phyloP scores from a whole-genome alignment of 31 red algal species.

The Odonthalia washingtoniensis region DNA sequence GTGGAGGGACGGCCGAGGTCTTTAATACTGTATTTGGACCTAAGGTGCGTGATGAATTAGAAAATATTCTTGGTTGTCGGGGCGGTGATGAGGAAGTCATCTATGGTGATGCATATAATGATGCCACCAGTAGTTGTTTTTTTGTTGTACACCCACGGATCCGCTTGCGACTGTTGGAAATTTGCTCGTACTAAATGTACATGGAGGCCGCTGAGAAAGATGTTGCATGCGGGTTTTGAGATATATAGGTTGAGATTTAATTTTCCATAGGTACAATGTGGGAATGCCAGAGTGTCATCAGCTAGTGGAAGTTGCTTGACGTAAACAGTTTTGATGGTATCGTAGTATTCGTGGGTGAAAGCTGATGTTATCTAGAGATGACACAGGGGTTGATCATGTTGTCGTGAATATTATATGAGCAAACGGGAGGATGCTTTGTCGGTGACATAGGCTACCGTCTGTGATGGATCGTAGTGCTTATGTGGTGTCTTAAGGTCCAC shows the following conservation, averaged over 20 bases:
- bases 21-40: no score
- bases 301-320: constrained; percentile 15
- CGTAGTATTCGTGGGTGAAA: no score
- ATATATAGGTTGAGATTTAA: constrained; percentile 8
- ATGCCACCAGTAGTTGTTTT: no score
- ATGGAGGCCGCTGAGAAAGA: no score
- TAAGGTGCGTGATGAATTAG: no score
- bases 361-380: constrained; percentile 38
- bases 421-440: neutral
- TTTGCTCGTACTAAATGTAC: no score
- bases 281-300: constrained; percentile 16
- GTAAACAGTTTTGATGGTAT: constrained; percentile 8
- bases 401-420: neutral
- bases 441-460: constrained; percentile 9
- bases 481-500: constrained; percentile 40
- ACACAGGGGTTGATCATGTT: constrained; percentile 13
- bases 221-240: constrained; percentile 2
- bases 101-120: no score
- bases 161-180: no score
- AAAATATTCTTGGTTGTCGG: no score
- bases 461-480: constrained; percentile 11
- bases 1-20: no score
- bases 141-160: no score
- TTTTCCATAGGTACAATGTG: neutral
- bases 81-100: no score